Evolutionary conservation across 306 rosid genomes (phyloP).

Genomic region (Acacia acuminata): DNA sequence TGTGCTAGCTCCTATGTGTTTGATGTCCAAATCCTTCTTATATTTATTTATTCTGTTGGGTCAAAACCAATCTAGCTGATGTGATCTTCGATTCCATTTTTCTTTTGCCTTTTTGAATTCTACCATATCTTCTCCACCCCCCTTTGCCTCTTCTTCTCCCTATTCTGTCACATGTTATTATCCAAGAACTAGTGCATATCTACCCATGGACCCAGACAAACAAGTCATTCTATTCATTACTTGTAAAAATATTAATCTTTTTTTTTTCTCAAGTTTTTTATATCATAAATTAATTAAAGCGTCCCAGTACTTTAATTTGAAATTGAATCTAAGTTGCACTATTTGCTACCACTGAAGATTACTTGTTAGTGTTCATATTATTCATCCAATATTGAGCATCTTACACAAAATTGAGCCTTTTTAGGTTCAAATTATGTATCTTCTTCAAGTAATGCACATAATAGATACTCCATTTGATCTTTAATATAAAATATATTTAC

Average conservation of each 20-base stretch:
- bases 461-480: background rate
- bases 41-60: background rate
- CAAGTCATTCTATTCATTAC: background rate
- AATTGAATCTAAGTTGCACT: background rate
- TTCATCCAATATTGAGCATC: background rate
- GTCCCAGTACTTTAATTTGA: background rate
- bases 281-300: background rate
- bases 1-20: background rate
- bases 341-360: background rate
- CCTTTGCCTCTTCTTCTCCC: background rate
- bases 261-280: too few relatives aligned
- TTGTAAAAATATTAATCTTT: too few relatives aligned
- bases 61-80: constrained; percentile 34
- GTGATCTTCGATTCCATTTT: constrained; percentile 1
- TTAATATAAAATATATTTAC: too few relatives aligned
- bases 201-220: background rate
- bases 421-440: background rate
- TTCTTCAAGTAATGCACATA: background rate
- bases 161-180: background rate
- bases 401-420: background rate
- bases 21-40: background rate
- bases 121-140: background rate
- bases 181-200: background rate
- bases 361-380: background rate
- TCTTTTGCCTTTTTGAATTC: background rate